Evolutionary conservation across 257 asterid genomes (phyloP), one percentile per base, ranked within the genome.

Genomic region (Lithospermum erythrorhizon): DNA sequence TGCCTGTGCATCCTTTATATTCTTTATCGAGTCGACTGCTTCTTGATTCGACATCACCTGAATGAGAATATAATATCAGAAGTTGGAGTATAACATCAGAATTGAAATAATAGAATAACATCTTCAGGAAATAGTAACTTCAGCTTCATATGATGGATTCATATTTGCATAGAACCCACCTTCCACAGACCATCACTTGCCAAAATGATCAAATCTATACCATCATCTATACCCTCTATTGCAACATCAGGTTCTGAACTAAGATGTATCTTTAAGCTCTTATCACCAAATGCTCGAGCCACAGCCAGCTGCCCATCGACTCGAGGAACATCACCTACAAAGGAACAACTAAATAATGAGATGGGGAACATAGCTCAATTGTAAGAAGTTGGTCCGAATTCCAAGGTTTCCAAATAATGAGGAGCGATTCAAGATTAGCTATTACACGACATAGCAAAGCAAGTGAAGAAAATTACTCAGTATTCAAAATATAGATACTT

Each of bases 171-270:
- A 54, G 21, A 61, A 48, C 71, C 27, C 21, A 84, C 97, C 89
- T 83, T 85, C 94, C 98, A 90, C 55, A 90, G 63, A 24, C 98
- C 98, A 67, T 90, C 98, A 23, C 98, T 90, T 19, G 96, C 98
- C 74, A 87, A 72, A 67, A 90, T 85, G 61, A 82, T 47, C 51
- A 79, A 72, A 81, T 87, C 96, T 11, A 68, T 82, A 2, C 85
- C 96, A 47, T 81, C 87, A 27, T 90, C 94, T 21, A 90, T 80
- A 0, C 53, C 59, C 78, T 79, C 81, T 1, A 82, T 61, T 25
- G 78, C 60, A 13, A 73, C 67, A 65, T 86, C 94, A 14, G 98
- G 98, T 74, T 87, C 96, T 22, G 96, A 85, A 71, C 87, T 87
- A 25, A 90, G 89, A 74, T 87, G 95, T 37, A 79, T 72, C 73